Evolutionary conservation across 75 land plant genomes (phyloP), one percentile per base, ranked within the genome.

Genomic region (Gnetum montanum): DNA sequence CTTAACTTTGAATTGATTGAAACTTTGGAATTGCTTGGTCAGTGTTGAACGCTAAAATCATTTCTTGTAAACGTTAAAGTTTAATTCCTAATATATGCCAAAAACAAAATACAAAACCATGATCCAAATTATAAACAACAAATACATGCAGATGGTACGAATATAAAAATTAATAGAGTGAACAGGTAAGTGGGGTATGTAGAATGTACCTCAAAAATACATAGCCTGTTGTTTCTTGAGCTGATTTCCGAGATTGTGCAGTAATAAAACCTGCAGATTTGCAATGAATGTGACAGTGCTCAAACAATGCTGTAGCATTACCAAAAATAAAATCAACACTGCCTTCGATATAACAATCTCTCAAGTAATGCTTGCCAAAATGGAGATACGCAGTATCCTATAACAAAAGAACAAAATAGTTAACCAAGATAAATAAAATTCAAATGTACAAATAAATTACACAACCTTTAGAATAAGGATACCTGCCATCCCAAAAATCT

Each of bases 401-500:
- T 54, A 62, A 20, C 12, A 13, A 23, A 54, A 8, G 22, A 49
- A 51, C 34, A 50, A 26, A 33, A 41, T 3, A 11, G 27, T n/a
- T 19, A 20, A n/a, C 15, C 6, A 55, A 19, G 4, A 20, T 34
- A 34, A 35, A 24, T 15, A 18, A 11, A 62, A 8, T 16, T 5
- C n/a, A 13, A 13, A 49, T 49, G 0, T 11, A 40, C 16, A 3
- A 40, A 12, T 43, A 40, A 40, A 40, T 6, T 40, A 40, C n/a
- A 40, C n/a, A 49, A n/a, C n/a, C n/a, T n/a, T n/a, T n/a, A n/a
- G 2, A 0, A 52, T 15, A 43, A n/a, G 1, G 27, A 6, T 37
- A 76, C 93, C 89, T 88, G 97, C 97, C 97, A 92, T 0, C 97
- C 90, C 33, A 92, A 76, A 60, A 92, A 85, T 41, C 95, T 74